Conservation (phyloP, 495 filamentous ascomycete species). For the Talaromyces liani region DNA sequence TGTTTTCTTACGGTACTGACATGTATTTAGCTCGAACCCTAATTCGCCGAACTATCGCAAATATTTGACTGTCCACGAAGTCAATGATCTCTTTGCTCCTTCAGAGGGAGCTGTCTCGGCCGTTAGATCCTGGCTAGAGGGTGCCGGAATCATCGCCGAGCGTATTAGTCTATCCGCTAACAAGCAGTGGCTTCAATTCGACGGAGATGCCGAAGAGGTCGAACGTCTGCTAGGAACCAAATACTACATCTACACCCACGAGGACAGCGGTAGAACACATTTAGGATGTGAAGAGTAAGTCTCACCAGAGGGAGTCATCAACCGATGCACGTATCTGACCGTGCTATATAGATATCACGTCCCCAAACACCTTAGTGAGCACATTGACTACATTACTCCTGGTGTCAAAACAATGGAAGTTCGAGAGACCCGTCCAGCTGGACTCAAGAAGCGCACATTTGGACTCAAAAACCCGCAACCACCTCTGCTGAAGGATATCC, state of each 20-base stretch:
- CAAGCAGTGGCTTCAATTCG: conserved; percentile 48
- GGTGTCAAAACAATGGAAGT: conserved; percentile 26
- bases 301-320: too few relatives aligned
- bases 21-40: conserved; percentile 26
- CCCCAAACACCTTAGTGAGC: conserved; percentile 38
- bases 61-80: conserved; percentile 39
- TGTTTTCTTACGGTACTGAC: conserved; percentile 10
- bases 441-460: conserved; percentile 13
- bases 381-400: conserved; percentile 54
- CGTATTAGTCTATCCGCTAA: conserved; percentile 39
- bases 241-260: conserved; percentile 49
- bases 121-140: conserved; percentile 43
- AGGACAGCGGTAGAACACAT: conserved; percentile 33
- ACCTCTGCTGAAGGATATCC: conserved; percentile 21
- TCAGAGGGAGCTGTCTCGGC: conserved; percentile 27
- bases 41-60: conserved; percentile 46
- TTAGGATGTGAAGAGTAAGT: conserved; percentile 36
- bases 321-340: too few relatives aligned
- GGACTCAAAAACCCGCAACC: conserved; percentile 21
- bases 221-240: conserved; percentile 50
- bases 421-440: conserved; percentile 7
- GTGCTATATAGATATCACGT: conserved; percentile 36
- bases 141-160: conserved; percentile 37
- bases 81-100: conserved; percentile 47
- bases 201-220: conserved; percentile 41